Evolutionary conservation across 495 filamentous ascomycete species (phyloP).

Genomic region (Neurospora sp.): DNA sequence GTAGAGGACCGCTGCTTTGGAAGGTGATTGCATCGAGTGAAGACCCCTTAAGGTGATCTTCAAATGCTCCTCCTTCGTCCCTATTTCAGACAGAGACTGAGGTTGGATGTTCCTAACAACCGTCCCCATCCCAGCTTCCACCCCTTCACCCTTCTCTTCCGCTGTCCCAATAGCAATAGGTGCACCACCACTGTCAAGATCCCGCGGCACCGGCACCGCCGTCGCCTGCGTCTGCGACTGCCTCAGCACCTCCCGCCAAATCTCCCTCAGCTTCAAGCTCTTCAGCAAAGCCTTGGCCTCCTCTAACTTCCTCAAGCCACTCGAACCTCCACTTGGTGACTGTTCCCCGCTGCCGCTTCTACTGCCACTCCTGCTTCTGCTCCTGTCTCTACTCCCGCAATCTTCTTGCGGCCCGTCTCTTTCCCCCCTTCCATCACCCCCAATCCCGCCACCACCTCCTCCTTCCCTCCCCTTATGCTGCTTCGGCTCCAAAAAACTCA

Average conservation of each 20-base stretch:
- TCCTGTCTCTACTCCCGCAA: neutral
- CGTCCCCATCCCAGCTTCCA: neutral
- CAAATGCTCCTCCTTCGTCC: constrained; percentile 6
- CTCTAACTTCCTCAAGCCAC: constrained; percentile 26
- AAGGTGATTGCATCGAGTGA: constrained; percentile 34
- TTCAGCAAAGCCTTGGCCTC: constrained; percentile 48
- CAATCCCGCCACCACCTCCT: neutral
- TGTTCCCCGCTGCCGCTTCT: neutral
- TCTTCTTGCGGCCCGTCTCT: neutral
- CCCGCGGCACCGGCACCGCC: neutral
- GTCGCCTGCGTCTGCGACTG: constrained; percentile 20
- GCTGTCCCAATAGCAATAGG: neutral
- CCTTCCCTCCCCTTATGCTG: too few relatives aligned
- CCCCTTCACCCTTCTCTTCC: neutral
- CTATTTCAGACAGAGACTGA: neutral
- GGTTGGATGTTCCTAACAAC: neutral
- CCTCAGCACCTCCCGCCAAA: constrained; percentile 19
- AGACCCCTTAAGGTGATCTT: constrained; percentile 39
- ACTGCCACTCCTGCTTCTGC: neutral
- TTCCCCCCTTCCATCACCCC: neutral
- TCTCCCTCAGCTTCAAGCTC: constrained; percentile 38
- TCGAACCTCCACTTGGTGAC: neutral
- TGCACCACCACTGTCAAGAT: constrained; percentile 11
- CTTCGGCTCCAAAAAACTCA: constrained; percentile 55
- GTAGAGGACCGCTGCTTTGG: constrained; percentile 34